These are phyloP conservation scores for Heliamphora exappendiculata DNA, from an alignment of 148 eudicot genomes.

Conservation along the genomic window DNA sequence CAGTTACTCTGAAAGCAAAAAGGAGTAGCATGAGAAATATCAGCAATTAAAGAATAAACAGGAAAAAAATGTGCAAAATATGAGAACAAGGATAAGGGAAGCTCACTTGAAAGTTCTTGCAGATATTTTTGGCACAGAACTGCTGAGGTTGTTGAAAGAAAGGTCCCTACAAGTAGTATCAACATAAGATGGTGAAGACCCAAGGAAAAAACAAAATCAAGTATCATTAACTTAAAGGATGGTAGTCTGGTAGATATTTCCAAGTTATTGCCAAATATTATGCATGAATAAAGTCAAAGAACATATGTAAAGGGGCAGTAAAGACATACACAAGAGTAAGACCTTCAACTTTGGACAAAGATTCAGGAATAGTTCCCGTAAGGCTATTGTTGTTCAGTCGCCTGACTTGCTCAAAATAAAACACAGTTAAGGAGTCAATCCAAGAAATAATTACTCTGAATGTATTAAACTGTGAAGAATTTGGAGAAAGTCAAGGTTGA, in stretches of 20 bases:
- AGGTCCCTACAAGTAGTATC: constrained; percentile 50
- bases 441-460: background rate
- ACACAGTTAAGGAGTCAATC: constrained; percentile 10
- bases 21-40: constrained; percentile 12
- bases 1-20: constrained; percentile 48
- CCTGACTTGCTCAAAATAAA: constrained; percentile 48
- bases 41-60: background rate
- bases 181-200: background rate
- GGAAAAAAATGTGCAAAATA: background rate
- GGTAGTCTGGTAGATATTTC: background rate
- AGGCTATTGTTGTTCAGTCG: constrained; percentile 89
- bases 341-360: constrained; percentile 53
- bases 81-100: background rate
- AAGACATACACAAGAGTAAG: constrained; percentile 77
- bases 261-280: background rate
- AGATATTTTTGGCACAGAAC: constrained; percentile 66
- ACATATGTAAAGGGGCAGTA: background rate
- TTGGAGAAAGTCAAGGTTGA: background rate
- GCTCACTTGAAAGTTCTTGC: constrained; percentile 75
- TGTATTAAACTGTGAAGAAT: background rate
- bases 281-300: background rate
- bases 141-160: constrained; percentile 86
- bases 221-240: background rate
- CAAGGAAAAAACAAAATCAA: background rate
- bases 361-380: constrained; percentile 53